phyloP scores from a whole-genome alignment of 768 basidiomycete genomes.

The Mycena capillaripes region DNA sequence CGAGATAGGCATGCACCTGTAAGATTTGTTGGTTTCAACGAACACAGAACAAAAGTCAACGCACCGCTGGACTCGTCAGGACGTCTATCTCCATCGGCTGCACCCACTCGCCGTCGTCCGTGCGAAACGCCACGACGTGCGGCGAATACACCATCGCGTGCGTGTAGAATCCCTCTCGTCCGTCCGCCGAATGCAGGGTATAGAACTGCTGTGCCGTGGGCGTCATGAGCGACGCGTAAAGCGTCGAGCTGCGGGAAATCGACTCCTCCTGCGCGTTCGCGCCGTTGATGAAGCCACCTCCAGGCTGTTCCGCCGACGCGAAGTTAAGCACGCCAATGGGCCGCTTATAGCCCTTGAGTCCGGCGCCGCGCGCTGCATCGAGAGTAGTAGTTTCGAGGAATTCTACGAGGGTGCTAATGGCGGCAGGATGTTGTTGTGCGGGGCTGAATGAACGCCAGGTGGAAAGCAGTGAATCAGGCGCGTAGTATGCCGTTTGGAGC shows the following conservation, averaged over 20 bases:
- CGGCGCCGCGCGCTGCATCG: constrained; percentile 62
- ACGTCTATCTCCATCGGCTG: constrained; percentile 74
- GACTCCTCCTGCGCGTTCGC: constrained; percentile 87
- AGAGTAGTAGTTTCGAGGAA: constrained; percentile 76
- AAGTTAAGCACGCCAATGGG: constrained; percentile 81
- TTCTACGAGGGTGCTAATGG: constrained; percentile 53
- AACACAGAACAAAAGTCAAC: too few species aligned
- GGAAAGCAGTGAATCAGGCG: constrained; percentile 62
- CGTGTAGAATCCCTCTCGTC: constrained; percentile 73
- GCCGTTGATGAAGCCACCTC: constrained; percentile 76
- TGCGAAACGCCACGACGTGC: constrained; percentile 70
- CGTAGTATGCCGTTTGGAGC: constrained; percentile 66
- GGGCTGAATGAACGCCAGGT: constrained; percentile 54
- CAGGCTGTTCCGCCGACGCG: constrained; percentile 78
- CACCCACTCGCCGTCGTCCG: constrained; percentile 70
- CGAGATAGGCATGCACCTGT: constrained; percentile 68
- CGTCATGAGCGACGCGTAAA: constrained; percentile 75
- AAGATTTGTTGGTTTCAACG: too few species aligned
- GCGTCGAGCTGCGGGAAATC: constrained; percentile 80
- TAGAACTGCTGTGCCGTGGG: constrained; percentile 73
- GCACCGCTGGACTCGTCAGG: constrained; percentile 75
- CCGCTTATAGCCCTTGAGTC: constrained; percentile 30
- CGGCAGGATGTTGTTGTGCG: background rate
- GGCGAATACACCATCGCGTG: constrained; percentile 87
- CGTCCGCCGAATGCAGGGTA: constrained; percentile 63